phyloP scores from a whole-genome alignment of 2,329 filamentous ascomycete genomes.

The Berkeleyomyces rouxiae region DNA sequence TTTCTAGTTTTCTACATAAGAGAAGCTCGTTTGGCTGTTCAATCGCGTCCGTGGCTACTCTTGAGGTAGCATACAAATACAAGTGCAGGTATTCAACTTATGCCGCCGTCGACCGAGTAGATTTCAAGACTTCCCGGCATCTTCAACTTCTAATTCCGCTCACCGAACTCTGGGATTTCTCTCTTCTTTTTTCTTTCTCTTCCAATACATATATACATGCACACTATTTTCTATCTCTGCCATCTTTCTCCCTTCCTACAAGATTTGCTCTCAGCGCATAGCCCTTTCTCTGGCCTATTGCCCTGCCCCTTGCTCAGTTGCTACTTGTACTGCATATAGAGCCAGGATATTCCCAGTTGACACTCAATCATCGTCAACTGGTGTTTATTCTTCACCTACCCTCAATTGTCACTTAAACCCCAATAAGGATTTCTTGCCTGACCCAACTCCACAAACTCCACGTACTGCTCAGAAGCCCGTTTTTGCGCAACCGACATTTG shows the following conservation, averaged over 20 bases:
- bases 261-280: slow-evolving; percentile 5
- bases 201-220: too few species aligned
- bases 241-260: slow-evolving; percentile 6
- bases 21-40: background rate
- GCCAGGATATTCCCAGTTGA: slow-evolving; percentile 12
- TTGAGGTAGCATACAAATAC: background rate
- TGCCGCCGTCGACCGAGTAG: background rate
- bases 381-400: slow-evolving; percentile 6
- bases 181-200: slow-evolving; percentile 1
- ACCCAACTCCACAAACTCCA: slow-evolving; percentile 8
- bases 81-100: background rate
- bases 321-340: slow-evolving; percentile 9
- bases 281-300: slow-evolving; percentile 10
- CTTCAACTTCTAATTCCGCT: background rate
- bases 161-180: background rate
- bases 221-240: background rate
- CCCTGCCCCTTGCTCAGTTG: slow-evolving; percentile 11
- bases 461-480: background rate
- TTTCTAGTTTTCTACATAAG: background rate
- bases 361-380: slow-evolving; percentile 7
- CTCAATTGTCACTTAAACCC: slow-evolving; percentile 9
- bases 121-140: background rate
- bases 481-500: slow-evolving; percentile 2
- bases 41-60: background rate
- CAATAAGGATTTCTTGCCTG: slow-evolving; percentile 6